Evolutionary conservation across 2,329 filamentous ascomycete species (phyloP).

Genomic region (Colletotrichum chlorophyti): DNA sequence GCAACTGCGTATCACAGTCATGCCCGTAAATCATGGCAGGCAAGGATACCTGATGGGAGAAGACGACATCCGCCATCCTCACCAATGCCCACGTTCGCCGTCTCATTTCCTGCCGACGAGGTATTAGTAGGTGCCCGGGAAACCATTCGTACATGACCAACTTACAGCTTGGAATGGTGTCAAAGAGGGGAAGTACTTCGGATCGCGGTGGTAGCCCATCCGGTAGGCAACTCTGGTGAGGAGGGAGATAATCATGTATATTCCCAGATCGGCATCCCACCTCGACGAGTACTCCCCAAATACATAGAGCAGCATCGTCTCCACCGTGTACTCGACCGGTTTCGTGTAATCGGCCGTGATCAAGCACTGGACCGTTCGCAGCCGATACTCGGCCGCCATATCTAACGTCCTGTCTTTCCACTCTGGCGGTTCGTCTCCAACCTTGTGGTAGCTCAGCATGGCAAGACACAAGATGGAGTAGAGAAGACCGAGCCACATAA

Average conservation of each 20-base stretch:
- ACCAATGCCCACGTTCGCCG: constrained; percentile 74
- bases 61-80: constrained; percentile 75
- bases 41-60: constrained; percentile 76
- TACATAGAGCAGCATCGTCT: constrained; percentile 78
- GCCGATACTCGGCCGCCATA: constrained; percentile 68
- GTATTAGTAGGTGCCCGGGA: constrained; percentile 6
- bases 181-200: constrained; percentile 75
- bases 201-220: constrained; percentile 81
- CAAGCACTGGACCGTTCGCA: constrained; percentile 80
- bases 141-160: neutral
- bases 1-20: constrained; percentile 77
- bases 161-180: constrained; percentile 74
- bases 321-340: constrained; percentile 76
- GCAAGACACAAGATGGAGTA: constrained; percentile 80
- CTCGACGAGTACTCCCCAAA: constrained; percentile 78
- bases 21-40: constrained; percentile 75
- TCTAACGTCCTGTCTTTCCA: constrained; percentile 72
- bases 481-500: constrained; percentile 81
- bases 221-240: constrained; percentile 66
- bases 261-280: constrained; percentile 74
- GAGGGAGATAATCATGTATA: constrained; percentile 63
- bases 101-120: constrained; percentile 69
- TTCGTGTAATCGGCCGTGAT: constrained; percentile 79
- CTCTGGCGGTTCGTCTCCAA: constrained; percentile 80
- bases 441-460: constrained; percentile 80